phyloP scores from a whole-genome alignment of 2,329 filamentous ascomycete species.

The Fusarium citri region DNA sequence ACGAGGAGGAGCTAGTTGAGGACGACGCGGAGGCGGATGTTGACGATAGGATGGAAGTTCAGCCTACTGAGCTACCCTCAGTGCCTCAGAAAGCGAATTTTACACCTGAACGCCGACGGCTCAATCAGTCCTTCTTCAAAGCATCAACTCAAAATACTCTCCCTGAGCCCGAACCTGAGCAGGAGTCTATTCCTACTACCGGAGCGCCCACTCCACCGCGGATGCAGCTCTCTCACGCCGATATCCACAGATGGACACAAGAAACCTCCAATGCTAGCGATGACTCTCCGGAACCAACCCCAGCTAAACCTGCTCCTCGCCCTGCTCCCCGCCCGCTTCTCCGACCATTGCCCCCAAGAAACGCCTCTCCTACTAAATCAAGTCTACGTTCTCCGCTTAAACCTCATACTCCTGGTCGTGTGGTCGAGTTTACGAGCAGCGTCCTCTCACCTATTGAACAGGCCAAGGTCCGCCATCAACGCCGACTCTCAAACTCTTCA shows the following conservation, averaged over 20 bases:
- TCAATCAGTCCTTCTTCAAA: slow-evolving; percentile 55
- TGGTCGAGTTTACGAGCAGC: slow-evolving; percentile 68
- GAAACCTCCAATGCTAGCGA: slow-evolving; percentile 54
- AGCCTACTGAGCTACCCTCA: slow-evolving; percentile 44
- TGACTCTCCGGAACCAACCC: slow-evolving; percentile 48
- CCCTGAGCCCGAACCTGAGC: background rate
- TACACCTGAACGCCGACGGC: slow-evolving; percentile 56
- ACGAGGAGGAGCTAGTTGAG: slow-evolving; percentile 45
- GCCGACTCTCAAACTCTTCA: slow-evolving; percentile 45
- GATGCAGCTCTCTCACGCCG: slow-evolving; percentile 56
- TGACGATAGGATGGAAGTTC: slow-evolving; percentile 37
- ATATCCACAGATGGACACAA: slow-evolving; percentile 57
- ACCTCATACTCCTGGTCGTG: slow-evolving; percentile 66
- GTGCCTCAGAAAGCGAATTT: slow-evolving; percentile 63
- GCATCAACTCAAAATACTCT: slow-evolving; percentile 39
- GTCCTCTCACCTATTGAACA: slow-evolving; percentile 60
- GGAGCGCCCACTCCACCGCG: slow-evolving; percentile 51
- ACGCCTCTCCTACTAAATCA: slow-evolving; percentile 68
- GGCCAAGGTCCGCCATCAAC: slow-evolving; percentile 50
- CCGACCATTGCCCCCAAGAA: slow-evolving; percentile 61
- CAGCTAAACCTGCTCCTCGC: background rate
- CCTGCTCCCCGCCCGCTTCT: slow-evolving; percentile 55
- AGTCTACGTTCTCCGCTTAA: slow-evolving; percentile 68
- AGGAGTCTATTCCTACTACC: slow-evolving; percentile 37
- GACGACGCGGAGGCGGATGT: slow-evolving; percentile 42